These are phyloP conservation scores for Arthrobotrys entomopaga DNA, from an alignment of 2,329 filamentous ascomycete genomes.

Conservation along the genomic window DNA sequence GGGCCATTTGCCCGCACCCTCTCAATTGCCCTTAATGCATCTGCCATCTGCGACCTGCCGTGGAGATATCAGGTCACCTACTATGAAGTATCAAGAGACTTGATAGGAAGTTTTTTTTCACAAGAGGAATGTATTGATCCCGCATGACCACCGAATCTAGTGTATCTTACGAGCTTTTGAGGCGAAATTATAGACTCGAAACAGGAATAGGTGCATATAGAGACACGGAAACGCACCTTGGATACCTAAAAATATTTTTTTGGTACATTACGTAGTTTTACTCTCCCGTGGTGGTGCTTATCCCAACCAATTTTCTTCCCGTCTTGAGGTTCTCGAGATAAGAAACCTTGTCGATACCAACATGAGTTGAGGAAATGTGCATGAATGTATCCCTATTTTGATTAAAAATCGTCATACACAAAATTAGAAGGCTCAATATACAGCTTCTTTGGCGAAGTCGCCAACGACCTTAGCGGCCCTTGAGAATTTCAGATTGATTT, in stretches of 20 bases:
- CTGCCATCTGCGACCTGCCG: background rate
- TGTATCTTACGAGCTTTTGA: background rate
- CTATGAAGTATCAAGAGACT: background rate
- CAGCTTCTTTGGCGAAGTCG: too few species aligned
- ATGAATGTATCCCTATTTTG: too few species aligned
- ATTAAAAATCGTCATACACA: too few species aligned
- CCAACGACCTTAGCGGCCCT: too few species aligned
- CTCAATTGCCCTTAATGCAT: slow-evolving; percentile 30
- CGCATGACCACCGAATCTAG: background rate
- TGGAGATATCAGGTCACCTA: too few species aligned
- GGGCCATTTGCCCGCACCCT: slow-evolving; percentile 47
- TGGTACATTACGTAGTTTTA: too few species aligned
- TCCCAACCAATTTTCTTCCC: background rate
- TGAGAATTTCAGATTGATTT: too few species aligned
- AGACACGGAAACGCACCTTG: too few species aligned
- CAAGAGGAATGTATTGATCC: slow-evolving; percentile 2
- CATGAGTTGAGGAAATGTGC: background rate
- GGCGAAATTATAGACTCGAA: background rate
- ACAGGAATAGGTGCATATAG: background rate
- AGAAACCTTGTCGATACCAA: background rate
- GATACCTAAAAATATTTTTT: too few species aligned
- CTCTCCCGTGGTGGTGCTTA: background rate
- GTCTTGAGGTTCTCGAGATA: background rate
- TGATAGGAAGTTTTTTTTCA: slow-evolving; percentile 4
- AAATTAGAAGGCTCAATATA: too few species aligned